phyloP scores from a whole-genome alignment of 2,329 filamentous ascomycete genomes.

The Nigrospora oryzae region DNA sequence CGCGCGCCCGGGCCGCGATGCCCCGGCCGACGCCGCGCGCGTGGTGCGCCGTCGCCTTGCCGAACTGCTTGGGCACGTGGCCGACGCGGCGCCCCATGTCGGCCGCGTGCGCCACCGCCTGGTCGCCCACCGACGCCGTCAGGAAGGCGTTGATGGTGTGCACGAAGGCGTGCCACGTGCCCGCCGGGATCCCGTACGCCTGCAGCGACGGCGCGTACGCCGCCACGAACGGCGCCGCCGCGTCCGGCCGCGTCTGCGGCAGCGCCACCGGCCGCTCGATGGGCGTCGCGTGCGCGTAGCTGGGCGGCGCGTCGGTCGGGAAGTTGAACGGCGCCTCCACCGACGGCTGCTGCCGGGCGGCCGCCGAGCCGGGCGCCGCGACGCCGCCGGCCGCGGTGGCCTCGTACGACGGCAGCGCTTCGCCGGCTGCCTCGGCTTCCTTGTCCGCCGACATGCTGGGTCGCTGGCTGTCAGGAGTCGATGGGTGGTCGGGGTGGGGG shows the following conservation, averaged over 20 bases:
- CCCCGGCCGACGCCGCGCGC: conserved; percentile 26
- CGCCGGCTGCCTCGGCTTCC: too few species aligned
- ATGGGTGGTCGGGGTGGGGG: too few species aligned
- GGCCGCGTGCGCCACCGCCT: conserved; percentile 5
- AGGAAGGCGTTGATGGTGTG: neutral
- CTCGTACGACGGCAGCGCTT: too few species aligned
- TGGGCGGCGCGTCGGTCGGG: too few species aligned
- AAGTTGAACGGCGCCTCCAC: too few species aligned
- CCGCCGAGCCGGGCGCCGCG: too few species aligned
- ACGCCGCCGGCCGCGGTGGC: too few species aligned
- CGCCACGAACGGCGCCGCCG: neutral
- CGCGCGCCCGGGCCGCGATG: conserved; percentile 25
- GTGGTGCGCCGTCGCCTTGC: conserved; percentile 26
- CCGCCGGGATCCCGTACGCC: neutral
- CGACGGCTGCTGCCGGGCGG: too few species aligned
- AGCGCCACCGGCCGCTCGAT: neutral
- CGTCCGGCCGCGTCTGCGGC: neutral
- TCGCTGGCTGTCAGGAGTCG: too few species aligned
- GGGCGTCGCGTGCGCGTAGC: too few species aligned
- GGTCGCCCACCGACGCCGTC: neutral
- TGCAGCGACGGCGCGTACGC: neutral
- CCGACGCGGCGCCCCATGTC: conserved; percentile 28
- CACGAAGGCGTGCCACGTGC: neutral
- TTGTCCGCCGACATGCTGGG: too few species aligned
- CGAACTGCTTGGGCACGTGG: conserved; percentile 24